Evolutionary conservation across 177 flowering plant genomes (phyloP).

Genomic region (Vitis hybrid): DNA sequence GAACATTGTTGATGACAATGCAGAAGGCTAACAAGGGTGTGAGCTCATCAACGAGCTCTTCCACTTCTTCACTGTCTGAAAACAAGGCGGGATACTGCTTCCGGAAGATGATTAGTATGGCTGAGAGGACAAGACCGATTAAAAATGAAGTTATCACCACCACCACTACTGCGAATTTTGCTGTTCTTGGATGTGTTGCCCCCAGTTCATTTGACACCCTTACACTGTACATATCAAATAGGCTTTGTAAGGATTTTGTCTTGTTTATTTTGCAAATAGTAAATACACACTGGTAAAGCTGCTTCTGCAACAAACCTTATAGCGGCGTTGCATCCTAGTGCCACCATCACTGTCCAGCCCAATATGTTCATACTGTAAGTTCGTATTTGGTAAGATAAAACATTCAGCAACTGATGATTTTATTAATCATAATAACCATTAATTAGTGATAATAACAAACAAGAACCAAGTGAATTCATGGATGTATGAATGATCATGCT

Average conservation of each 20-base stretch:
- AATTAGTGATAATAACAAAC: no score
- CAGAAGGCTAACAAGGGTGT: constrained; percentile 56
- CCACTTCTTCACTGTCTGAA: constrained; percentile 38
- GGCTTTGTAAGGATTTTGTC: neutral
- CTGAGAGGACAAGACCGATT: constrained; percentile 35
- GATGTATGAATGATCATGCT: no score
- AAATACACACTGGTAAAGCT: neutral
- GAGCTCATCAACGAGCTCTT: constrained; percentile 42
- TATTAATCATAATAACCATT: neutral
- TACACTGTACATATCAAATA: constrained; percentile 42
- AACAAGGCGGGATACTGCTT: constrained; percentile 45
- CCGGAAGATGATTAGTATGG: constrained; percentile 29
- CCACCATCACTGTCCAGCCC: constrained; percentile 69
- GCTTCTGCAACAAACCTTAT: constrained; percentile 42
- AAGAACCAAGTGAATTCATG: no score
- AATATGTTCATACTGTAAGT: constrained; percentile 67
- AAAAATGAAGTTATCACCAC: constrained; percentile 40
- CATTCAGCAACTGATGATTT: neutral
- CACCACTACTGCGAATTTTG: constrained; percentile 57
- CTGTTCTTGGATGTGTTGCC: constrained; percentile 63
- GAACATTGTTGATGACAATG: constrained; percentile 54
- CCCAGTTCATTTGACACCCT: constrained; percentile 74
- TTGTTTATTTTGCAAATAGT: neutral
- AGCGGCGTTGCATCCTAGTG: constrained; percentile 71
- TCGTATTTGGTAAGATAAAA: no score